Evolutionary conservation across 2,329 filamentous ascomycete genomes (phyloP).

Genomic region (Penicillium sp.): DNA sequence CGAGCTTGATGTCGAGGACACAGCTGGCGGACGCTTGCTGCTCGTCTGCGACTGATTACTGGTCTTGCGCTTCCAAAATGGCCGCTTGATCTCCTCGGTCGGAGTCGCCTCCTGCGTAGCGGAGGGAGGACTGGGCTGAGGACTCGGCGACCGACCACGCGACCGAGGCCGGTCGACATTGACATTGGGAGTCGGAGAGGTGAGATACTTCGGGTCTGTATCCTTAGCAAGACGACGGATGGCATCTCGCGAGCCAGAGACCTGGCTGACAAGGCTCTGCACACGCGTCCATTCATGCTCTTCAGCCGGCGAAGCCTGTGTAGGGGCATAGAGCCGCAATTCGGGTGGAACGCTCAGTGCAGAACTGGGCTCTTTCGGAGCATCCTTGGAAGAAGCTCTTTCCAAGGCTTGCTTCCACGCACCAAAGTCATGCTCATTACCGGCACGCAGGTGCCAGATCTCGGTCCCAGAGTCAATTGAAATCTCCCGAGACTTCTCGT

Average conservation of each 20-base stretch:
- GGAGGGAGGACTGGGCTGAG: conserved; percentile 32
- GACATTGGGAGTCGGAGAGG: conserved; percentile 22
- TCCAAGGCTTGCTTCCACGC: conserved; percentile 87
- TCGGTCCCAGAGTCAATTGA: conserved; percentile 96
- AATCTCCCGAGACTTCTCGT: conserved; percentile 85
- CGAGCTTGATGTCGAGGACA: conserved; percentile 47
- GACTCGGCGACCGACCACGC: conserved; percentile 38
- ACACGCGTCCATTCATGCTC: conserved; percentile 85
- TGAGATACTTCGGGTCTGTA: conserved; percentile 65
- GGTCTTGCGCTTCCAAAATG: conserved; percentile 92
- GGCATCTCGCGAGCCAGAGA: conserved; percentile 86
- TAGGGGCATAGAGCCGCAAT: conserved; percentile 35
- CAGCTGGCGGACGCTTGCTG: conserved; percentile 44
- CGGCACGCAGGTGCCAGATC: conserved; percentile 89
- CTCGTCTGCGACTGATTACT: conserved; percentile 51
- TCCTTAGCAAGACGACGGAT: conserved; percentile 84
- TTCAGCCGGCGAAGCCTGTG: conserved; percentile 53
- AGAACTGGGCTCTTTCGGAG: conserved; percentile 31
- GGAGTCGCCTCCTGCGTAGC: conserved; percentile 32
- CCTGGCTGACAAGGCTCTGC: conserved; percentile 79
- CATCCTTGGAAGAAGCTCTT: conserved; percentile 69
- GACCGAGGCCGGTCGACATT: conserved; percentile 21
- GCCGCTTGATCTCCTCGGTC: conserved; percentile 59
- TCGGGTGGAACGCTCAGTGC: conserved; percentile 19
- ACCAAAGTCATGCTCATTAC: conserved; percentile 79